Percentiles rank a stretch among this genome's conserved stretches.
phyloP scores from a whole-genome alignment of 1,284 basidiomycete genomes.

The Cryptococcus sp. region DNA sequence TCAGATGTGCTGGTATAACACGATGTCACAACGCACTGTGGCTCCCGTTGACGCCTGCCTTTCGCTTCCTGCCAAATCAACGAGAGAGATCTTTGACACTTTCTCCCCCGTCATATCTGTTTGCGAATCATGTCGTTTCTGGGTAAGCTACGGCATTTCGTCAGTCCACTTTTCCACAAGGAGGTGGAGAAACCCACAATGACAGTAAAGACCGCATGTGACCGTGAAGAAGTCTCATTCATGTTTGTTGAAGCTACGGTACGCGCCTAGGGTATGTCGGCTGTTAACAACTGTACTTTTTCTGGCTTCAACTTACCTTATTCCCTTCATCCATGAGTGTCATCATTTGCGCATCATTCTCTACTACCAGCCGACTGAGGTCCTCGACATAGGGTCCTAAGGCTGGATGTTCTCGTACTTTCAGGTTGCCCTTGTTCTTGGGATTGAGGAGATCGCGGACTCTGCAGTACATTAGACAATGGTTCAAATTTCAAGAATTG shows the following conservation, averaged over 20 bases:
- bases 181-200: constrained; percentile 53
- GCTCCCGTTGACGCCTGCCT: constrained; percentile 94
- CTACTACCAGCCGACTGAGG: constrained; percentile 88
- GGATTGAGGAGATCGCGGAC: constrained; percentile 94
- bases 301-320: constrained; percentile 59
- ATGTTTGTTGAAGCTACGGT: constrained; percentile 99
- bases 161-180: constrained; percentile 4
- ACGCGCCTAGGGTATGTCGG: constrained; percentile 59
- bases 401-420: constrained; percentile 93
- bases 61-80: constrained; percentile 97
- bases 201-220: constrained; percentile 96
- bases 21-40: constrained; percentile 56
- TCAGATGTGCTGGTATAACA: constrained; percentile 7
- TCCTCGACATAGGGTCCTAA: constrained; percentile 96
- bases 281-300: background rate
- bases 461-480: constrained; percentile 22
- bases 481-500: background rate
- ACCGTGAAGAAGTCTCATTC: constrained; percentile 99
- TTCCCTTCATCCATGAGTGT: constrained; percentile 99
- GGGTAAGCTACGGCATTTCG: constrained; percentile 62
- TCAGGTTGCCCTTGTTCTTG: constrained; percentile 89
- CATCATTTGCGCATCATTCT: constrained; percentile 93
- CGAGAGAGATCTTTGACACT: constrained; percentile 90
- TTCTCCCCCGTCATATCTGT: constrained; percentile 92
- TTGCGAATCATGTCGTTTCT: constrained; percentile 78